Base-by-base conservation (phyloP, 345 rosid species). In the Brassica nigra region DNA sequence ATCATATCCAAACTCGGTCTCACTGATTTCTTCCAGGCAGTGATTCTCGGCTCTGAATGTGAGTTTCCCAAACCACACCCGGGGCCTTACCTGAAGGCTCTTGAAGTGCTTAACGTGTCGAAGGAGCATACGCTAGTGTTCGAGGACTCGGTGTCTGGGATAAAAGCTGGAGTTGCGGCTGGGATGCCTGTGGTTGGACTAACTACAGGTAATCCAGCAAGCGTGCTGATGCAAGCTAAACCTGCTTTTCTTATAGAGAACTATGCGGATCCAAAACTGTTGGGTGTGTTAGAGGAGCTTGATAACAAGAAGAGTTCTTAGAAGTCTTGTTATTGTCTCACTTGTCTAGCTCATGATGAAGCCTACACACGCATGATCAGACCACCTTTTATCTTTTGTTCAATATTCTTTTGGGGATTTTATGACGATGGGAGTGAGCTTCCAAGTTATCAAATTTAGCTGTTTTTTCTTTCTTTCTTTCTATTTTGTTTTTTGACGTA, bases 131-230 rank as follows among this genome's bases (percentile, higher is more conserved):
- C 98, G 0, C 71, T 96, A 16, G 81, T 96, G 58, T 93, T 83
- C 2, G 99, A 96, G 88, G 98, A 96, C 80, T 96, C 98, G 0
- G 83, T 85, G 42, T 93, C 98, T 0, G 98, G 99, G 71, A 96
- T 93, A 12, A 90, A 69, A 84, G 98, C 98, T 27, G 99, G 97
- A 78, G 99, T 96, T 71, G 97, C 94, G 10, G 99, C 98, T 9
- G 98, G 94, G 16, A 83, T 93, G 89, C 97, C 97, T 0, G 98
- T 92, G 68, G 70, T 90, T 36, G 98, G 98, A 71, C 47, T 96
- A 36, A 81, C 89, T 5, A 93, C 95, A 6, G 82, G 98, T 76
- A 96, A 90, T 71, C 94, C 97, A 12, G 97, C 85, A 36, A 78
- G 86, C 39, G 0, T 82, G 15, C 83, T 93, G 49, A 61, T 87